Percentiles rank a stretch among this genome's conserved stretches.
phyloP scores from a whole-genome alignment of 345 rosid genomes.

The Carallia pectinifolia region DNA sequence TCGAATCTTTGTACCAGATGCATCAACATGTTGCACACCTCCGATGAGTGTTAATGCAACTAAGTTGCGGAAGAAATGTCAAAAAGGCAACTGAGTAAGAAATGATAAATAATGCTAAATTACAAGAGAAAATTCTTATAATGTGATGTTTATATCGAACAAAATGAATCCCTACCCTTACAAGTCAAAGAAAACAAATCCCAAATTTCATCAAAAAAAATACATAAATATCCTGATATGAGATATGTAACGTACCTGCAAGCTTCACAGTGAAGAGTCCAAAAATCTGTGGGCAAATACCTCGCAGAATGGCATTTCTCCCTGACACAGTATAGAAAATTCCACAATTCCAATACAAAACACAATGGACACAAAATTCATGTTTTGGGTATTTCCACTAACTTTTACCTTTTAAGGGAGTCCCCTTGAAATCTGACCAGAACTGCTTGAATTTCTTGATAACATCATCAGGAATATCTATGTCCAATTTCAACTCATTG shows the following conservation, averaged over 20 bases:
- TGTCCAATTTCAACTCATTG: conserved; percentile 74
- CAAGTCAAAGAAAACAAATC: neutral
- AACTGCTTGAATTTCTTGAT: conserved; percentile 67
- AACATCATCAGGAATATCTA: conserved; percentile 62
- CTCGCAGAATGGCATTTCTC: conserved; percentile 81
- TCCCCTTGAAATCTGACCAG: conserved; percentile 69
- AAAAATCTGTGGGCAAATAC: conserved; percentile 92
- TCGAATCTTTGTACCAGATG: conserved; percentile 90
- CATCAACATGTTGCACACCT: conserved; percentile 95
- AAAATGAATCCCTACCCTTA: neutral
- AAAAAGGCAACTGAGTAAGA: neutral
- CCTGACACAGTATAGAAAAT: conserved; percentile 34
- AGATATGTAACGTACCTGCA: conserved; percentile 53
- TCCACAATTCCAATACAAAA: neutral
- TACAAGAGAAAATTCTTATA: neutral
- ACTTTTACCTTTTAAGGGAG: conserved; percentile 69
- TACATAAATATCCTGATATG: conserved; percentile 2
- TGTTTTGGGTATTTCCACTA: neutral
- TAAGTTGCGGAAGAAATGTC: conserved; percentile 27
- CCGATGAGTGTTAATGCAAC: conserved; percentile 92
- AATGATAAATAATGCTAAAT: neutral
- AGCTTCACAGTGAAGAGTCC: conserved; percentile 99
- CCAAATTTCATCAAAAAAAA: neutral
- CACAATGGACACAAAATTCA: neutral
- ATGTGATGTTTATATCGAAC: neutral